Base-by-base conservation (phyloP, 1,139 yeast species). In the Pneumocystis carinii region DNA sequence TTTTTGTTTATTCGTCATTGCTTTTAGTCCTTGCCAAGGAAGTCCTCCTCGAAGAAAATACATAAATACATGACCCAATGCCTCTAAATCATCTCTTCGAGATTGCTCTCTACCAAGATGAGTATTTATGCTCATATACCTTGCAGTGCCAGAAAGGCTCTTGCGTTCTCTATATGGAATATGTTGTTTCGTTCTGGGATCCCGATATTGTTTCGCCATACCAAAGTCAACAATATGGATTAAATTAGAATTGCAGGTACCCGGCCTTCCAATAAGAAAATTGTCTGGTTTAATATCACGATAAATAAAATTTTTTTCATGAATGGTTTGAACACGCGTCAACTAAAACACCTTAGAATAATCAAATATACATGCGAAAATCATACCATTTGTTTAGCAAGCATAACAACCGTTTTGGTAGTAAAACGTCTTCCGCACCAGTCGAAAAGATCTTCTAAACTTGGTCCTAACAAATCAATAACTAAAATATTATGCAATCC, bases 21-120 rank as follows among this genome's bases (percentile, higher is more conserved):
- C 98, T 75, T 90, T 90, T 71, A 92, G 82, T 15, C 98, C 98
- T 77, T 92, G 98, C 98, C 98, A 92, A 63, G 98, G 98, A 72
- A 92, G 79, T 29, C 94, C 87, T 56, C 98, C 98, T 67, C 96
- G 83, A 74, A 95, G 85, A 74, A 92, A 92, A 76, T 92, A 92
- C 71, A 92, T 89, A 72, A 92, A 83, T 59, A 92, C 97, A 74
- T 92, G 92, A 57, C 97, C 97, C 74, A 92, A 81, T 68, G 95
- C 85, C 76, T 92, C 98, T 76, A 92, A 82, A 75, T 92, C 98
- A 75, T 92, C 98, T 74, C 98, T 82, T 73, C 98, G 83, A 69
- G 88, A 84, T 76, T 92, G 98, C 75, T 92, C 98, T 72, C 96
- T 83, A 61, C 98, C 98, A 72, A 92, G 79, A 77, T 92, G 98